These are phyloP conservation scores for Talaromyces amestolkiae DNA, from an alignment of 2,329 filamentous ascomycete genomes.

Conservation along the genomic window DNA sequence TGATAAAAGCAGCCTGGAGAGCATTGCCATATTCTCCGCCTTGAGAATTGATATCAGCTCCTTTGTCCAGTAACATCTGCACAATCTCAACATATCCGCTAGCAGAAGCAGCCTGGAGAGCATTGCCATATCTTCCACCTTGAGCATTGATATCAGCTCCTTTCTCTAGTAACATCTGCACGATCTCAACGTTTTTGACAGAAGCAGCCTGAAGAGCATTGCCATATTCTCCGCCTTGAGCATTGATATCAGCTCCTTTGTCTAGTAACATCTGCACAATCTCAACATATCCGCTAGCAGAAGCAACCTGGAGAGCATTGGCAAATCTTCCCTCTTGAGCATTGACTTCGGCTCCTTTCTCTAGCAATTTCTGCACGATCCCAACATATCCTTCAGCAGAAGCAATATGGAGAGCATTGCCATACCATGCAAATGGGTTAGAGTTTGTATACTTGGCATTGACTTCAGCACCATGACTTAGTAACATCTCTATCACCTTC, in stretches of 20 bases:
- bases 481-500: background rate
- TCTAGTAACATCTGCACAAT: slow-evolving; percentile 21
- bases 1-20: background rate
- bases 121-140: no score
- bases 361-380: background rate
- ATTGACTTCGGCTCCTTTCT: background rate
- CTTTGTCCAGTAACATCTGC: background rate
- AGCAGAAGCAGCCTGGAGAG: no score
- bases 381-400: background rate
- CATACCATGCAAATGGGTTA: no score
- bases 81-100: background rate
- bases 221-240: slow-evolving; percentile 23
- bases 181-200: no score
- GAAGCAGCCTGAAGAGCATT: slow-evolving; percentile 30
- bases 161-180: no score
- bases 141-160: no score
- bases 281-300: background rate
- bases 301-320: background rate
- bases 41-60: background rate
- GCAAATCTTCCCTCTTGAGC: background rate
- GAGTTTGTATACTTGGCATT: no score
- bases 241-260: slow-evolving; percentile 28
- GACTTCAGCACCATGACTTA: background rate
- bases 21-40: background rate
- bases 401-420: background rate